Evolutionary conservation across 305 asterid species (phyloP), one percentile per base, ranked within the genome.

Genomic region (Fraxinus floribunda): DNA sequence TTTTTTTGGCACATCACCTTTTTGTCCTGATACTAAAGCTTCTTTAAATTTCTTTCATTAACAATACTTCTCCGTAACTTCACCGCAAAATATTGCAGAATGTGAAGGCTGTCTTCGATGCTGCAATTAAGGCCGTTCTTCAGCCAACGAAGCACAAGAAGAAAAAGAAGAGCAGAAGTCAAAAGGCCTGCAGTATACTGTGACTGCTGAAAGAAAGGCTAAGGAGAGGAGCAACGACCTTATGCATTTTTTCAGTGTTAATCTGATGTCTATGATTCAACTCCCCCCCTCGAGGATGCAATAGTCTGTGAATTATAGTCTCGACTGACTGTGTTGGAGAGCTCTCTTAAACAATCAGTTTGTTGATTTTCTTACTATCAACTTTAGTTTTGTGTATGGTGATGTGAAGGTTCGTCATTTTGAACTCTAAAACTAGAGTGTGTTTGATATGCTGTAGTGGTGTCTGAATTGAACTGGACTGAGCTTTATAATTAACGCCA

Each of bases 21-120:
- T 64, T 76, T 24, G 5, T 44, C n/a, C 2, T 76, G 44, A 15
- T 26, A 29, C 15, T 30, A n/a, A 64, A 26, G 73, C 9, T 9
- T 30, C n/a, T n/a, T 39, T 78, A 20, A 13, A 41, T 64, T 79
- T 34, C 39, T 74, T 60, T 77, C 22, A 3, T 49, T 78, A 41
- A 49, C 64, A 20, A 38, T 80, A 35, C 22, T 78, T 81, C 85
- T 77, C 39, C 35, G 15, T 22, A 8, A 36, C 64, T 34, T 46
- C 55, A 38, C 35, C 11, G 57, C 75, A 15, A 77, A 85, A 78
- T 73, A 30, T 76, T 86, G 90, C 92, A 91, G 95, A 91, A 90
- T 83, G 91, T 91, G 87, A 91, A 91, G 87, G 93, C 84, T 7
- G 95, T 91, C 26, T 91, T 91, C 41, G 95, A 91, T 87, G 91